Base-by-base conservation (phyloP, 2,329 filamentous ascomycete genomes). In the Ophiosphaerella korrae region DNA sequence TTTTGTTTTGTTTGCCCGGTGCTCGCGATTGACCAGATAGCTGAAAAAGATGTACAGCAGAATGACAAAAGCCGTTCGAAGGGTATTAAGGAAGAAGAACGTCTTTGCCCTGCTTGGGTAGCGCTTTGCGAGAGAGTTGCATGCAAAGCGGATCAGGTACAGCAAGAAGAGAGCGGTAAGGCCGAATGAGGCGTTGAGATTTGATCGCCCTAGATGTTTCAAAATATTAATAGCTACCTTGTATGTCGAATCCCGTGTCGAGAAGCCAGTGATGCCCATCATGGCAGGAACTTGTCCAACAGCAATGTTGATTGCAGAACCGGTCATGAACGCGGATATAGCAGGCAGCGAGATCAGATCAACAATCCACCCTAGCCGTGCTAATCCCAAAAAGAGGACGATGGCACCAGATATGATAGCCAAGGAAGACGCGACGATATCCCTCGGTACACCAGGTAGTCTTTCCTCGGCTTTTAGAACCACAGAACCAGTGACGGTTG, bases 301-400 rank as follows among this genome's bases (percentile, higher is more conserved):
- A 14, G 85, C 86, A 68, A 99, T 97, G 66, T 84, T 96, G 72
- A 99, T 82, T 45, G 94, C 92, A 3, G 93, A 97, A 2, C 94
- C 94, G 0, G 94, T 97, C 92, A 97, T 97, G 80, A 97, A 99
- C 4, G 94, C 92, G 0, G 90, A 92, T 45, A 97, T 90, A 0
- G 92, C 90, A 2, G 92, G 88, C 42, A 97, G 83, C 1, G 94
- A 90, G 65, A 99, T 97, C 65, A 97, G 83, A 60, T 99, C 92
- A 37, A 97, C 92, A 42, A 99, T 88, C 86, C 92, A 96, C 7
- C 94, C 94, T 37, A 88, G 82, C 32, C 93, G 86, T 33, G 89
- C 77, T 3, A 97, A 77, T 5, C 94, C 94, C 50, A 97, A 83
- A 61, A 87, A 85, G 42, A 88, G 81, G 33, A 97, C 89, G 52